Base-by-base conservation (phyloP, 2,329 filamentous ascomycete genomes). In the Tolypocladium nubicola region DNA sequence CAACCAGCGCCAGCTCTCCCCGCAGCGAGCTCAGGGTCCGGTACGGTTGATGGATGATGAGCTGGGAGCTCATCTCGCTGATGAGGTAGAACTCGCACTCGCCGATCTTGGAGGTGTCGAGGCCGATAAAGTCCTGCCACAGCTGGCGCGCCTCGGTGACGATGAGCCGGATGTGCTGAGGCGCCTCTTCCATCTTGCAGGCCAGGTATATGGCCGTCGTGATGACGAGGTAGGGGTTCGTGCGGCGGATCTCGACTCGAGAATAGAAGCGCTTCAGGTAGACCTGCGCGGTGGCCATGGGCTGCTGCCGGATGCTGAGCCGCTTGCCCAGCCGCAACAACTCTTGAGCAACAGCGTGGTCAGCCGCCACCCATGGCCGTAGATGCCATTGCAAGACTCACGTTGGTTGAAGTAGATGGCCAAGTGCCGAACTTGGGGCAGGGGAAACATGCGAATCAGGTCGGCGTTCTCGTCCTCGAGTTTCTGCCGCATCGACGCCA, bases 151-250 rank as follows among this genome's bases (percentile, higher is more conserved):
- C 90, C 71, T 99, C 94, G 52, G 85, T 87, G 13, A 94, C 86
- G 58, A 99, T 87, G 61, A 96, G 82, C 37, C 94, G 84, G 66
- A 99, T 97, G 71, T 99, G 94, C 71, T 97, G 93, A 3, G 94
- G 94, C 54, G 87, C 92, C 72, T 99, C 94, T 71, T 99, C 94
- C 84, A 96, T 96, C 75, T 99, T 99, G 76, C 91, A 96, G 23
- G 94, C 92, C 40, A 99, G 79, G 71, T 99, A 99, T 60, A 97
- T 81, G 6, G 93, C 89, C 1, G 94, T 97, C n/a, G 91, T 87
- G 62, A 96, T 82, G 58, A 97, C 85, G 40, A 97, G 84, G 68
- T 96, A 96, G 4, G 93, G 91, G 66, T 97, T 99, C 53, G 92
- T 96, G 61, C 87, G 85, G 58, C 93, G 87, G 62, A 97, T 91